phyloP scores from a whole-genome alignment of 352 stramenopile genomes.

The Phytopythium kandeliae region DNA sequence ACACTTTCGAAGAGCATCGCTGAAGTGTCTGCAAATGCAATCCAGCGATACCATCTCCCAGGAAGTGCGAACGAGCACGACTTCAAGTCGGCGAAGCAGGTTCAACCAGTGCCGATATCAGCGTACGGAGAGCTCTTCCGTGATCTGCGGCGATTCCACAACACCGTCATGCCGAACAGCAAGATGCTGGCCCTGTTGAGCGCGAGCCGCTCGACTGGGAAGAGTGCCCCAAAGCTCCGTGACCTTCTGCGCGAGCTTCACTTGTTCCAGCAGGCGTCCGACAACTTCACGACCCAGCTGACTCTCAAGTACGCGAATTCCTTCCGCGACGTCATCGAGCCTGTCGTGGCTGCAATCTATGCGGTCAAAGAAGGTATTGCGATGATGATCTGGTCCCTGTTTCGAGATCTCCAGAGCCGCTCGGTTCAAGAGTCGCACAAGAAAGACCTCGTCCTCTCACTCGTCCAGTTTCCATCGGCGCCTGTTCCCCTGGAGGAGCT shows the following conservation, averaged over 20 bases:
- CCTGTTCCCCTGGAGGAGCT: conserved; percentile 17
- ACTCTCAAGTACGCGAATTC: conserved; percentile 59
- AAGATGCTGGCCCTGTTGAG: conserved; percentile 53
- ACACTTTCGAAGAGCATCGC: background rate
- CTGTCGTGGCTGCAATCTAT: conserved; percentile 66
- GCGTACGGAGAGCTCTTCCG: conserved; percentile 76
- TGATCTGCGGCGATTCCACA: conserved; percentile 63
- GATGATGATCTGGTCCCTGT: conserved; percentile 59
- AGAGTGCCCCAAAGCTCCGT: conserved; percentile 37
- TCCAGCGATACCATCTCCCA: conserved; percentile 40
- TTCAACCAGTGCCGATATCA: conserved; percentile 28
- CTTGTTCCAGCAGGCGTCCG: conserved; percentile 87
- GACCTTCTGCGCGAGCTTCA: conserved; percentile 79
- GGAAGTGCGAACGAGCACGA: background rate
- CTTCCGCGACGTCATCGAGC: conserved; percentile 84
- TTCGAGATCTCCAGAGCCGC: conserved; percentile 41
- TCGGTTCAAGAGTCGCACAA: conserved; percentile 46
- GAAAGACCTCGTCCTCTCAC: conserved; percentile 32
- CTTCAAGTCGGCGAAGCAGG: conserved; percentile 2
- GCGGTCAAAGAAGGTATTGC: conserved; percentile 85
- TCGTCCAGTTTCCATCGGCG: conserved; percentile 70
- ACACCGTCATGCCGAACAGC: conserved; percentile 57
- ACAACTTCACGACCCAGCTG: conserved; percentile 70
- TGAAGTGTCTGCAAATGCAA: conserved; percentile 27
- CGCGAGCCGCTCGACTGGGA: conserved; percentile 23